These are phyloP conservation scores for Quercus rubra DNA, from an alignment of 306 rosid genomes.

Conservation along the genomic window DNA sequence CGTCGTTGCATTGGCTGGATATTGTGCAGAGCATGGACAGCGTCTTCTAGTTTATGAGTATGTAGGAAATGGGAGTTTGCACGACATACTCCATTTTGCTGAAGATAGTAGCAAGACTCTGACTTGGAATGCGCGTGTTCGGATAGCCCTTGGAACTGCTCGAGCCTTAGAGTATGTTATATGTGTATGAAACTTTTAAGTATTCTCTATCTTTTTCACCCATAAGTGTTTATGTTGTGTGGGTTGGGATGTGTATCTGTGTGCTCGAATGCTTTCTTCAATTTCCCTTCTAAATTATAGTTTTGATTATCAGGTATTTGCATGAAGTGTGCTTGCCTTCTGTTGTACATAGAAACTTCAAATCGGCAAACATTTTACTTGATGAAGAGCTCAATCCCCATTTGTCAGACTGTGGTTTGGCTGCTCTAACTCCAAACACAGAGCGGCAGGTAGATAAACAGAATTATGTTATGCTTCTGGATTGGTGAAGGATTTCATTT, in stretches of 20 bases:
- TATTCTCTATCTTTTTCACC: conserved; percentile 3
- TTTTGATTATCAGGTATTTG: conserved; percentile 72
- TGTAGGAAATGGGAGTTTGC: conserved; percentile 77
- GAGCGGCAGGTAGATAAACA: conserved; percentile 59
- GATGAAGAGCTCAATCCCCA: conserved; percentile 95
- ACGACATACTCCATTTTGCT: conserved; percentile 84
- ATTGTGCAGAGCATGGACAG: conserved; percentile 91
- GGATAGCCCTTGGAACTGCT: conserved; percentile 96
- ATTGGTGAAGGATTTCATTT: conserved; percentile 17
- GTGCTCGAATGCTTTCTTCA: neutral
- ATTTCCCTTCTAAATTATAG: conserved; percentile 10
- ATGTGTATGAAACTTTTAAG: conserved; percentile 13
- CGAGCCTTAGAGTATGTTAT: conserved; percentile 91
- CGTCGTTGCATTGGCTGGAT: conserved; percentile 83
- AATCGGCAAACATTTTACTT: conserved; percentile 91
- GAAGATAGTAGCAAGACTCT: conserved; percentile 73
- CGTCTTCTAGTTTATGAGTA: conserved; percentile 89
- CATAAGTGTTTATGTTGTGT: neutral
- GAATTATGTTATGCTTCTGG: neutral
- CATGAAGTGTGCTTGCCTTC: conserved; percentile 98
- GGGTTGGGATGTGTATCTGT: neutral
- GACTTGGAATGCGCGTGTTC: conserved; percentile 96
- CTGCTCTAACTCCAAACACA: conserved; percentile 83
- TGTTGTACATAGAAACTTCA: conserved; percentile 94
- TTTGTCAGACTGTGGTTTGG: conserved; percentile 84